Conservation (phyloP, 495 filamentous ascomycete species). For the Hypoxylon lienhwacheense region DNA sequence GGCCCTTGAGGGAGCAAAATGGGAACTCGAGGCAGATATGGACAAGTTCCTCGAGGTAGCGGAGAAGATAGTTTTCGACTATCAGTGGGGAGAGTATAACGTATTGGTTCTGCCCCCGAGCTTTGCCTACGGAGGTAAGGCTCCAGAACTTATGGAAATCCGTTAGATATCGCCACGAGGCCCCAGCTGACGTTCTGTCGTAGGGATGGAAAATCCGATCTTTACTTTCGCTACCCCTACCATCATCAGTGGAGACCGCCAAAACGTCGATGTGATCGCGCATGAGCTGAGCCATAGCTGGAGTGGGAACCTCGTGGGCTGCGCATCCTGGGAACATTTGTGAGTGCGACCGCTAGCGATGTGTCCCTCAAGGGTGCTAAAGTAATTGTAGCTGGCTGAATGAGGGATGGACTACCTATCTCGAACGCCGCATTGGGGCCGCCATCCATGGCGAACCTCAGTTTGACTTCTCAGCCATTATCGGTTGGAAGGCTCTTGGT, state of each 20-base stretch:
- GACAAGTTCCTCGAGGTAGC: conserved; percentile 88
- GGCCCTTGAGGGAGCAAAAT: conserved; percentile 78
- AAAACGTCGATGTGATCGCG: conserved; percentile 95
- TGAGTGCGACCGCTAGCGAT: conserved; percentile 33
- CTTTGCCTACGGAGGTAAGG: conserved; percentile 72
- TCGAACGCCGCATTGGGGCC: conserved; percentile 76
- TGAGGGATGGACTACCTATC: conserved; percentile 93
- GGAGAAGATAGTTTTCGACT: conserved; percentile 85
- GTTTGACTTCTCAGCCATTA: conserved; percentile 91
- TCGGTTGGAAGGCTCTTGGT: conserved; percentile 70
- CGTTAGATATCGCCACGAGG: background rate
- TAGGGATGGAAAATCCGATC: conserved; percentile 93
- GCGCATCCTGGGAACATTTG: conserved; percentile 94
- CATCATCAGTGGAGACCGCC: conserved; percentile 85
- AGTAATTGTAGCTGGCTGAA: conserved; percentile 70
- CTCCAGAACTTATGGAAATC: background rate
- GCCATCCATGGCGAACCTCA: conserved; percentile 75
- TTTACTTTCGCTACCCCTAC: conserved; percentile 94
- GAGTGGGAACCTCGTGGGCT: conserved; percentile 92
- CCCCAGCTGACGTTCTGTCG: conserved; percentile 21
- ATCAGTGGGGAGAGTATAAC: conserved; percentile 94
- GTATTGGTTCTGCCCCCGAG: conserved; percentile 86
- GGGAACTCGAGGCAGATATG: conserved; percentile 86
- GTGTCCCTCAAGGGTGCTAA: conserved; percentile 20
- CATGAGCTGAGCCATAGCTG: conserved; percentile 91